A percentile compares a stretch with the other conserved stretches of the same genome.
Evolutionary conservation across 306 rosid genomes (phyloP).

Genomic region (Arachis stenosperma): DNA sequence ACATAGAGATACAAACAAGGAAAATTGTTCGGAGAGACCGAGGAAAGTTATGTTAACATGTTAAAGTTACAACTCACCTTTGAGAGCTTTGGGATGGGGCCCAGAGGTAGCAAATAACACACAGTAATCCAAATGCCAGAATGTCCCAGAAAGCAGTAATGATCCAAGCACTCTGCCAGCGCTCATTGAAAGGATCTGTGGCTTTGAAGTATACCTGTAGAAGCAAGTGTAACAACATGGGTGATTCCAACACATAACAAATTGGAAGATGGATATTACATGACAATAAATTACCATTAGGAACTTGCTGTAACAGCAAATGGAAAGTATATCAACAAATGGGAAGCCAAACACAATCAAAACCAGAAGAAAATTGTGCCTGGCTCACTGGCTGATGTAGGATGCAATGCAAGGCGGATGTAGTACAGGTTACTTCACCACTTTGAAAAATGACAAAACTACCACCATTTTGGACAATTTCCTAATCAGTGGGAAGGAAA

Average conservation of each 20-base stretch:
- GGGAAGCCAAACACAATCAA: slow-evolving; percentile 4
- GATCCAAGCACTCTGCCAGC: slow-evolving; percentile 99
- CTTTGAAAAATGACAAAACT: background rate
- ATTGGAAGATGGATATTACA: no score
- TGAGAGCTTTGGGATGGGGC: slow-evolving; percentile 99
- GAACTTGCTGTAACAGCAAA: no score
- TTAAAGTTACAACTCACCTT: slow-evolving; percentile 52
- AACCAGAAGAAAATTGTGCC: background rate
- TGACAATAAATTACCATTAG: no score
- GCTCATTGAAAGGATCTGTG: slow-evolving; percentile 94
- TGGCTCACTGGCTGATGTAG: background rate
- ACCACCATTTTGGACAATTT: background rate
- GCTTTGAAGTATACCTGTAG: slow-evolving; percentile 91
- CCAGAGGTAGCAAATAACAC: slow-evolving; percentile 93
- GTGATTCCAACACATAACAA: slow-evolving; percentile 13
- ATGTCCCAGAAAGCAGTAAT: slow-evolving; percentile 96
- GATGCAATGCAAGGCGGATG: background rate
- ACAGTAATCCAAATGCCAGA: slow-evolving; percentile 78
- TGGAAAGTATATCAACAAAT: no score
- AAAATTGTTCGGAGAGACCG: slow-evolving; percentile 13
- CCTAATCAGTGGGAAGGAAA: background rate
- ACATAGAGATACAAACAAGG: slow-evolving; percentile 22
- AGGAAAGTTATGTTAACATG: slow-evolving; percentile 6
- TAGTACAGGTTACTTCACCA: background rate
- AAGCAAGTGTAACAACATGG: slow-evolving; percentile 25